phyloP scores from a whole-genome alignment of 495 filamentous ascomycete genomes.

The Tuber microsphaerosporum region DNA sequence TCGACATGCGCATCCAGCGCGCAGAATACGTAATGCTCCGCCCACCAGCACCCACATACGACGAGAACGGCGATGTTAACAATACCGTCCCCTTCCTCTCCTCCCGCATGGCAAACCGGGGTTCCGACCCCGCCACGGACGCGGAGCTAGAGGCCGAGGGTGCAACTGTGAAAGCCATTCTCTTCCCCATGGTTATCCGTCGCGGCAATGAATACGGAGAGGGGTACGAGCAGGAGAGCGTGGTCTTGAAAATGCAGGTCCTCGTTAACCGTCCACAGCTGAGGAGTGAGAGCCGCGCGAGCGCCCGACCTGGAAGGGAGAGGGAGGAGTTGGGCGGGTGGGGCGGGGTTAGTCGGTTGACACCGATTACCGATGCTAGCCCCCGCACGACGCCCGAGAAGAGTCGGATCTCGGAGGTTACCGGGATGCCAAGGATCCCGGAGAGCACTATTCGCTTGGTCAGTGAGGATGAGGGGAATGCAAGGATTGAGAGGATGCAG shows the following conservation, averaged over 20 bases:
- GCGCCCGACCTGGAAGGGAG: neutral
- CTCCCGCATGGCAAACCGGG: conserved; percentile 84
- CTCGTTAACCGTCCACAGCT: conserved; percentile 52
- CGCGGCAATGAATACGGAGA: conserved; percentile 81
- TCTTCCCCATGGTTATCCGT: conserved; percentile 91
- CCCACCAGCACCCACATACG: conserved; percentile 89
- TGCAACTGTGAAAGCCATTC: conserved; percentile 77
- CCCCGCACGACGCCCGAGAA: conserved; percentile 34
- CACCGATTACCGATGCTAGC: conserved; percentile 36
- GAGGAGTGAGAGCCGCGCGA: conserved; percentile 29
- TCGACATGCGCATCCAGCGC: conserved; percentile 94
- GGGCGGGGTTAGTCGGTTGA: conserved; percentile 23
- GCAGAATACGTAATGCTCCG: conserved; percentile 97
- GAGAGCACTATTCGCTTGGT: conserved; percentile 39
- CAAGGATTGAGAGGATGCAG: neutral
- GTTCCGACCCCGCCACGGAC: conserved; percentile 59
- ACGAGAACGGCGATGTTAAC: conserved; percentile 78
- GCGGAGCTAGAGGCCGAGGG: conserved; percentile 66
- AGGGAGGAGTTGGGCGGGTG: neutral
- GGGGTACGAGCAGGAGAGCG: conserved; percentile 74
- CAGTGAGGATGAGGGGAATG: conserved; percentile 16
- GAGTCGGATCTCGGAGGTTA: conserved; percentile 9
- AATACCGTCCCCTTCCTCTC: conserved; percentile 82
- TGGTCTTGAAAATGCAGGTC: conserved; percentile 89
- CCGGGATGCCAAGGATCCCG: conserved; percentile 27